Evolutionary conservation across 371 early-diverging fungal genomes (phyloP).

Genomic region (Nematocida sp.): DNA sequence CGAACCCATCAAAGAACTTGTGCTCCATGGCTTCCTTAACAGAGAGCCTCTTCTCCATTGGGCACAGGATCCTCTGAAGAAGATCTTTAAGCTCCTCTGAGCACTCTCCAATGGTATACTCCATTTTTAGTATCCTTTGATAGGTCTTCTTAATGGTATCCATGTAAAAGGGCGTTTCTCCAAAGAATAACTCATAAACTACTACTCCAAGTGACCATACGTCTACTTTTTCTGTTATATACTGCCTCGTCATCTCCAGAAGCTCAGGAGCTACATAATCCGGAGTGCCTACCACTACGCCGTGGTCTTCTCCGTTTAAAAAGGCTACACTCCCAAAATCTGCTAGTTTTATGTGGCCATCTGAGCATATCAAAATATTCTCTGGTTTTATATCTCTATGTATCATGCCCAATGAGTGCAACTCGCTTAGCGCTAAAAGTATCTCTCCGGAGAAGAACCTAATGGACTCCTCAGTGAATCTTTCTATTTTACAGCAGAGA

Average conservation of each 20-base stretch:
- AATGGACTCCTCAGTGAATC: conserved; percentile 63
- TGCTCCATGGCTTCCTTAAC: conserved; percentile 75
- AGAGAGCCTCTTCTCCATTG: conserved; percentile 68
- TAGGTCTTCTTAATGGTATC: conserved; percentile 85
- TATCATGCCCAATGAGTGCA: conserved; percentile 63
- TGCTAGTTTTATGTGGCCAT: conserved; percentile 74
- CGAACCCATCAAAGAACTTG: conserved; percentile 77
- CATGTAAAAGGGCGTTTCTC: conserved; percentile 86
- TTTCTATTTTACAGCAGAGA: conserved; percentile 69
- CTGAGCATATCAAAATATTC: conserved; percentile 74
- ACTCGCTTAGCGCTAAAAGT: conserved; percentile 60
- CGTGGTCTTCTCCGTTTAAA: conserved; percentile 68
- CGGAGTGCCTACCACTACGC: conserved; percentile 89
- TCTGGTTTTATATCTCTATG: conserved; percentile 79
- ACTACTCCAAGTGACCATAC: conserved; percentile 96
- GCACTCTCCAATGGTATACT: conserved; percentile 49
- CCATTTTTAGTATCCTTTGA: conserved; percentile 69
- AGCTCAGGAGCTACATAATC: conserved; percentile 92
- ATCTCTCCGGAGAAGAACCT: conserved; percentile 68
- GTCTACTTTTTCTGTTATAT: conserved; percentile 75
- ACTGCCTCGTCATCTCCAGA: conserved; percentile 74
- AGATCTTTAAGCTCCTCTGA: conserved; percentile 61
- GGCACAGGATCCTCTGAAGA: conserved; percentile 63
- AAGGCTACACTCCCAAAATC: conserved; percentile 77
- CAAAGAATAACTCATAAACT: conserved; percentile 82